These are phyloP conservation scores for Colletotrichum nymphaeae DNA, from an alignment of 2,329 filamentous ascomycete species.

Conservation along the genomic window DNA sequence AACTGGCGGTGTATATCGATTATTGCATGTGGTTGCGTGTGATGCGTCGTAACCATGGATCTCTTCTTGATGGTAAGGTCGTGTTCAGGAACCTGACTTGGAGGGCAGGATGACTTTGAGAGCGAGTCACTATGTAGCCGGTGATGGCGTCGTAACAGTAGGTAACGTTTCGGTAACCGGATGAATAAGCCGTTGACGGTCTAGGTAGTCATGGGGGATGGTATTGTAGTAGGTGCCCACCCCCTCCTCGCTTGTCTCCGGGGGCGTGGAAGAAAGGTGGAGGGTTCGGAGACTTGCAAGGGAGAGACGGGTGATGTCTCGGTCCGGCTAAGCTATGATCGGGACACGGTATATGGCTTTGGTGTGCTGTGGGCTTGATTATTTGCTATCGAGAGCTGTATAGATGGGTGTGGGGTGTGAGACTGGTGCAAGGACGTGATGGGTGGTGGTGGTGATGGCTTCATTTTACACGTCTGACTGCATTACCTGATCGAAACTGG, in stretches of 20 bases:
- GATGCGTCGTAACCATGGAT: not conserved
- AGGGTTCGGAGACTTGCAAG: not conserved
- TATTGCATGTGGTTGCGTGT: not conserved
- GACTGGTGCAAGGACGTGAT: not conserved
- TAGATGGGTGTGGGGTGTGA: not conserved
- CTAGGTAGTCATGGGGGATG: constrained; percentile 5
- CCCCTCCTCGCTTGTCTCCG: not conserved
- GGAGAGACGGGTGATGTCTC: not conserved
- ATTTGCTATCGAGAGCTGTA: not conserved
- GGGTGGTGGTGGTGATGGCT: constrained; percentile 13
- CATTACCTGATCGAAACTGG: not conserved
- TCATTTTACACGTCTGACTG: not conserved
- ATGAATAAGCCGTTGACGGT: constrained; percentile 1
- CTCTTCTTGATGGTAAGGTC: not conserved
- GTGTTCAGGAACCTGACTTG: not conserved
- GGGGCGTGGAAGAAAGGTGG: not conserved
- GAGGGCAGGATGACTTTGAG: not conserved
- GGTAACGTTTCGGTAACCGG: constrained; percentile 4
- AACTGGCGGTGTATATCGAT: not conserved
- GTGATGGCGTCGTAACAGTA: not conserved
- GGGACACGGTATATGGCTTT: not conserved
- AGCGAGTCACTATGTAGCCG: not conserved
- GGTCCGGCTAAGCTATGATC: not conserved
- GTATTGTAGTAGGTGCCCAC: not conserved
- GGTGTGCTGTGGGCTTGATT: not conserved